Evolutionary conservation across 163 green algal species (phyloP), one percentile per base, ranked within the genome.

Genomic region (Chloromonas sp.): DNA sequence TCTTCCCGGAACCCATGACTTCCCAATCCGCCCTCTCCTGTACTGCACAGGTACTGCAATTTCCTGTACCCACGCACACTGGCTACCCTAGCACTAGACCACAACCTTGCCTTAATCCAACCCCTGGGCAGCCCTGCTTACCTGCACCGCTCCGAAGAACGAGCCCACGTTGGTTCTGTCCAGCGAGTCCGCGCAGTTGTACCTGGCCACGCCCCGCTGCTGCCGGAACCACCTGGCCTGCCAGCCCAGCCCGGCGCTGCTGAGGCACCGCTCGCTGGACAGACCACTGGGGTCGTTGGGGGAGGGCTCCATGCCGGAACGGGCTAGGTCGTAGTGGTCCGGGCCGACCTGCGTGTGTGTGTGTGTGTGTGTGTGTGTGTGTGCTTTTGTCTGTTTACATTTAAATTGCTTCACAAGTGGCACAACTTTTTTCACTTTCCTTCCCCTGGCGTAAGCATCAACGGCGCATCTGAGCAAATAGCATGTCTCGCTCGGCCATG

Each of bases 111-210:
- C 66, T 74, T 11, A 74, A 5, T 74, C 66, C 66, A 74, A 15
- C 66, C 76, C 61, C 82, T 62, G 2, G 57, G 11, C 3, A 58
- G 60, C 14, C 14, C 14, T 14, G 60, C 85, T 36, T 82, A 95
- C 92, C 92, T 97, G 94, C 62, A 96, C 89, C 0, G 94, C 94
- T 0, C 90, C 83, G 57, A 83, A 86, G 88, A 97, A 99, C 82
- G 91, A 95, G n/a, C 96, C 97, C 1, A 98, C 95, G 85, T 99
- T 99, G 71, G 97, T 99, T 61, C 97, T 91, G 89, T 99, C 97
- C 85, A 99, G 91, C 0, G 93, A 98, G 91, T 99, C 97, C 0
- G 97, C 97, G 81, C 97, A 99, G 91, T 99, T 99, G 91, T 97
- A 99, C 3, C 97, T 92, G 80, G 97, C 90, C 36, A 98, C n/a